Conservation (phyloP, 2,329 filamentous ascomycete species). For the Cladosporium colombiae region DNA sequence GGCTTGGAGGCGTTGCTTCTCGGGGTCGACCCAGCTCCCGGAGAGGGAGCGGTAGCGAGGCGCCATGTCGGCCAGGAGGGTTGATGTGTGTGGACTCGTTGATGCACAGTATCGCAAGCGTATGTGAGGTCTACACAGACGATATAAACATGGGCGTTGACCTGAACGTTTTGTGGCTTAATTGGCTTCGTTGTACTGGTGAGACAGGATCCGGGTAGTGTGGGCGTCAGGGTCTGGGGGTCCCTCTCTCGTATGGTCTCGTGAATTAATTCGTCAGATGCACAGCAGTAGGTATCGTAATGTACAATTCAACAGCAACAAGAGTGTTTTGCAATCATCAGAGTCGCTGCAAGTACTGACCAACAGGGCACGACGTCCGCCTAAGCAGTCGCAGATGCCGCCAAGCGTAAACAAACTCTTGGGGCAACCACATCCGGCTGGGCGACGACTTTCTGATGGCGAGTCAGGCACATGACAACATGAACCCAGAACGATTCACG, state of each 20-base stretch:
- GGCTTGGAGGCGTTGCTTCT: conserved; percentile 43
- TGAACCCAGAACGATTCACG: neutral
- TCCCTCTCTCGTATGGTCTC: neutral
- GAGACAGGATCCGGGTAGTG: neutral
- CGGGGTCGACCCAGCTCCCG: conserved; percentile 37
- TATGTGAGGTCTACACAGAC: neutral
- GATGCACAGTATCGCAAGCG: neutral
- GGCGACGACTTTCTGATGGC: neutral
- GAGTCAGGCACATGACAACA: neutral
- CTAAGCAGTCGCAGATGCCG: neutral
- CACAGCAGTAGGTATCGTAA: neutral
- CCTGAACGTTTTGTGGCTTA: neutral
- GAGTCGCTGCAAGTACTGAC: neutral
- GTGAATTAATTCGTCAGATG: neutral
- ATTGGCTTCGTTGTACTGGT: neutral
- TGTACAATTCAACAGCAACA: neutral
- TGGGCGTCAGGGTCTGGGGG: neutral
- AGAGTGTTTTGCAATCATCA: neutral
- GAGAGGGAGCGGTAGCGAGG: conserved; percentile 37
- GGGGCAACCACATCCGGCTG: conserved; percentile 4
- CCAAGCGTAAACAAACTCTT: conserved; percentile 8
- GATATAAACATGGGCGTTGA: neutral
- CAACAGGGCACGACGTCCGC: neutral
- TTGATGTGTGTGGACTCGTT: neutral
- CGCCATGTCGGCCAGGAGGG: neutral